Evolutionary conservation across 495 filamentous ascomycete species (phyloP), one percentile per base, ranked within the genome.

Genomic region (Copromyces sp.): DNA sequence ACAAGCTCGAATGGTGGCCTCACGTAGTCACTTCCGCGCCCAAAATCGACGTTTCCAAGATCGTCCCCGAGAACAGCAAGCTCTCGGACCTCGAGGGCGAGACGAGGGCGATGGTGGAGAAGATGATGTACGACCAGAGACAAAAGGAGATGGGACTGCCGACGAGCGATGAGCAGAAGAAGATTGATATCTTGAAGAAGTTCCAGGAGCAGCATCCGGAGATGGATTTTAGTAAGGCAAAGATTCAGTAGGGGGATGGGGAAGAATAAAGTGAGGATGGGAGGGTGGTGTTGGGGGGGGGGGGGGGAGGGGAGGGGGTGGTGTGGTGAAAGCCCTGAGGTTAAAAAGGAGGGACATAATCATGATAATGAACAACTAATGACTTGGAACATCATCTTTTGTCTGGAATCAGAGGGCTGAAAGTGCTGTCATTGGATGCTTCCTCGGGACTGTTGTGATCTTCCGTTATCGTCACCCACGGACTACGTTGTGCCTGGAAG

Each of bases 61-160:
- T 99, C 83, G 88, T 89, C 79, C 95, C 95, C 24, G 95, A 99
- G 84, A 94, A 92, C 80, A 92, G 89, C 74, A 95, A 92, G 79
- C 83, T 99, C 76, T 87, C 91, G 72, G 95, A 99, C 82, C 84
- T 99, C 72, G 96, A 99, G 79, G 95, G 96, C 69, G 93, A 97
- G 88, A 99, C 95, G 74, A 87, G 95, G 73, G 86, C 76, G n/a
- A 98, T 99, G 95, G 95, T 99, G 53, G 95, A 99, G 90, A 99
- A 99, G 88, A 98, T 99, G 95, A 99, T 99, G 95, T 99, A 87
- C 77, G 95, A 99, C 84, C 95, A 99, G 87, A 86, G 92, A 65
- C 94, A 97, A 87, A 98, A 98, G 89, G 95, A 97, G 86, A 85
- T 77, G 74, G 95, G 95, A 8, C 88, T 90, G 79, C 91, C 92